Percentiles rank a stretch among this genome's conserved stretches.
phyloP scores from a whole-genome alignment of 345 rosid genomes.

The Moricandia arvensis region DNA sequence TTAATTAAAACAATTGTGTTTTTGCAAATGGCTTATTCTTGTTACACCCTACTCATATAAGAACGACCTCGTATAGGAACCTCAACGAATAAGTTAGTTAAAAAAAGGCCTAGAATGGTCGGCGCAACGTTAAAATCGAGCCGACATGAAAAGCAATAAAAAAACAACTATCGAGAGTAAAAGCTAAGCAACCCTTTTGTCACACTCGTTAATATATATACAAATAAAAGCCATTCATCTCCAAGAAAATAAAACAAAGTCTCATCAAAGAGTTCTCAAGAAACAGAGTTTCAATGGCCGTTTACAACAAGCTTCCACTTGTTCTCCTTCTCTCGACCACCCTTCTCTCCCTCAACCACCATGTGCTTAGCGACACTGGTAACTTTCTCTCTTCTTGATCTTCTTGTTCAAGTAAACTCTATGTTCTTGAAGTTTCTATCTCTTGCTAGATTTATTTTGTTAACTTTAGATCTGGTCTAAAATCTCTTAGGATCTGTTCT shows the following conservation, averaged over 20 bases:
- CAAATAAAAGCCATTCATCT: constrained; percentile 4
- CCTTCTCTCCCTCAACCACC: constrained; percentile 40
- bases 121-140: constrained; percentile 19
- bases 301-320: constrained; percentile 26
- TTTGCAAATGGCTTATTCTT: no score
- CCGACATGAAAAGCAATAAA: constrained; percentile 26
- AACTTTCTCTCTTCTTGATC: constrained; percentile 6
- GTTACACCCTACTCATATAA: neutral
- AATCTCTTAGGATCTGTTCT: constrained; percentile 16
- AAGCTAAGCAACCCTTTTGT: constrained; percentile 12
- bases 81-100: constrained; percentile 3
- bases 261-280: neutral
- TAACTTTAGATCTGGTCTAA: constrained; percentile 2
- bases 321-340: constrained; percentile 38
- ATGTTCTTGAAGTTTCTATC: neutral
- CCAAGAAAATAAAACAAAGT: neutral
- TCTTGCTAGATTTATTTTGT: neutral
- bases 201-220: neutral
- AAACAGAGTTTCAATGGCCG: constrained; percentile 47
- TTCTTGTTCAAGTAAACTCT: constrained; percentile 4
- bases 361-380: constrained; percentile 45
- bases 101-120: neutral
- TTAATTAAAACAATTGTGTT: no score
- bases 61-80: constrained; percentile 9
- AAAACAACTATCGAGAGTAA: constrained; percentile 24